Evolutionary conservation across 2,329 filamentous ascomycete species (phyloP), one percentile per base, ranked within the genome.

Genomic region (Juglanconis oblonga): DNA sequence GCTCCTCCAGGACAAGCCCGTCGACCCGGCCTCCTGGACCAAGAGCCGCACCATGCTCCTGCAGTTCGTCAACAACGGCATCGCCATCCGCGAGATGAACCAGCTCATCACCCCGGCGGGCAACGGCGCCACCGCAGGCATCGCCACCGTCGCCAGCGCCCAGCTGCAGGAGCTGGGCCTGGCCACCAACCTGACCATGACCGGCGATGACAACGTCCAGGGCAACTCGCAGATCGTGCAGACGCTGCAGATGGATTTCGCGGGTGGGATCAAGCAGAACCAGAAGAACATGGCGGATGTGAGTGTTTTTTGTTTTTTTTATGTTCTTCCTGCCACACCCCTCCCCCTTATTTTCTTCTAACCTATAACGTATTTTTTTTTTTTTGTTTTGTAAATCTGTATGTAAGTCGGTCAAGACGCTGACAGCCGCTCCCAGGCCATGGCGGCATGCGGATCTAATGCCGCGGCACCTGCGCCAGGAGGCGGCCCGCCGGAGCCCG

Each of bases 81-180:
- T 68, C 35, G 38, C 57, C 49, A 64, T 67, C 13, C 67, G 67
- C 45, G 52, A 67, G 58, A 50, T 55, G 17, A 68, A 68, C 54
- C 65, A 69, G 61, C 52, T 58, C 24, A 64, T 69, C 36, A 60
- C 65, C 5, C 56, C 61, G 9, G n/a, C 36, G 2, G 58, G 52
- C 5, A 68, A 59, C 33, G 32, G 36, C 11, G 67, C 66, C 9
- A 49, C 51, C 2, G 32, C 51, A 1, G 67, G 67, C 11, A 47
- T 69, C 5, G 58, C 51, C 6, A 65, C 42, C 35, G 67, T 64
- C n/a, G 61, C 58, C 40, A 63, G 59, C 32, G 63, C 63, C 2
- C 63, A 64, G 56, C 55, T 64, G 31, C 45, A 35, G 11, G 63
- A 64, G 58, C 58, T 64, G 11, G 47, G 47, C 1, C 52, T 63